A percentile compares a stretch with the other conserved stretches of the same genome.
phyloP scores from a whole-genome alignment of 768 basidiomycete genomes.

The Leccinum variicolor region DNA sequence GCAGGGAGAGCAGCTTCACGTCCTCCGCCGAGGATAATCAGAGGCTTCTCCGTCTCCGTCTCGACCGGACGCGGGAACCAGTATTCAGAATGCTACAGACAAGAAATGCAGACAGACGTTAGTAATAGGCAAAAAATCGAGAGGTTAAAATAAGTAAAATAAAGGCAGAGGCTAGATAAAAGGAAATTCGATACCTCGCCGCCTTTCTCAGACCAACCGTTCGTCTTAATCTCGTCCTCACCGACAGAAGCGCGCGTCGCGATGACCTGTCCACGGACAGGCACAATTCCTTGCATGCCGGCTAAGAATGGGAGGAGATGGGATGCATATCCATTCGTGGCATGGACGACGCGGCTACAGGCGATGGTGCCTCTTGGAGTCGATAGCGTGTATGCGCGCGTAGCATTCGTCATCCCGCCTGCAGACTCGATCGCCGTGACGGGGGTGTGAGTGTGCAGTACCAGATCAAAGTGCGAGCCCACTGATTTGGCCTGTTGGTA shows the following conservation, averaged over 20 bases:
- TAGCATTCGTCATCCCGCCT: neutral
- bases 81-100: slow-evolving; percentile 55
- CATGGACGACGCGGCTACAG: slow-evolving; percentile 72
- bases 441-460: slow-evolving; percentile 71
- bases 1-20: slow-evolving; percentile 39
- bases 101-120: neutral
- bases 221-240: slow-evolving; percentile 37
- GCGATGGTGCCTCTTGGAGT: slow-evolving; percentile 66
- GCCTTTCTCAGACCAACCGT: slow-evolving; percentile 42
- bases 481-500: slow-evolving; percentile 43
- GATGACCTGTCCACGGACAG: slow-evolving; percentile 68
- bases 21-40: slow-evolving; percentile 74
- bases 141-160: neutral
- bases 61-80: slow-evolving; percentile 72
- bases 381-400: slow-evolving; percentile 9
- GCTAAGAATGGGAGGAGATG: slow-evolving; percentile 70
- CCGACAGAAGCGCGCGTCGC: slow-evolving; percentile 42
- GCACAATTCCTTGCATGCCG: slow-evolving; percentile 54
- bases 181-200: slow-evolving; percentile 24
- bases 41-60: slow-evolving; percentile 36
- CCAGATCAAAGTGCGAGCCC: slow-evolving; percentile 37
- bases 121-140: neutral
- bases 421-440: slow-evolving; percentile 43
- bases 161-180: neutral
- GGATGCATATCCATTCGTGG: slow-evolving; percentile 82